Percentiles rank a stretch among this genome's conserved stretches.
These are phyloP conservation scores for Novakomyces olei DNA, from an alignment of 805 yeast species.

Conservation along the genomic window DNA sequence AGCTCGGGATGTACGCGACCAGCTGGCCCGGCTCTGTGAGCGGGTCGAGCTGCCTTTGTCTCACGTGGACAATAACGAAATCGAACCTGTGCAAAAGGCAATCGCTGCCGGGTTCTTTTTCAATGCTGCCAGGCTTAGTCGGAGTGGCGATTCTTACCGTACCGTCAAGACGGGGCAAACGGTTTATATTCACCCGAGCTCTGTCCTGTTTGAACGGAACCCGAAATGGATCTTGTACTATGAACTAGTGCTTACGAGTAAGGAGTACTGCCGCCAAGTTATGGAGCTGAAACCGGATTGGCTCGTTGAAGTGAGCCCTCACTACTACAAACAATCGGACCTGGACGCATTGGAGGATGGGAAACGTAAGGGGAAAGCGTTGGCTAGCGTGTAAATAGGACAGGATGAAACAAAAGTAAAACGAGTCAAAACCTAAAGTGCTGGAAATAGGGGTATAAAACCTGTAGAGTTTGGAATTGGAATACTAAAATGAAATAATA, in stretches of 20 bases:
- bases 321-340: conserved; percentile 17
- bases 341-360: conserved; percentile 12
- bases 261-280: conserved; percentile 81
- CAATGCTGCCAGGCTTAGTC: conserved; percentile 32
- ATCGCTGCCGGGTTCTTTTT: conserved; percentile 23
- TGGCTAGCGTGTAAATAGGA: too few species aligned
- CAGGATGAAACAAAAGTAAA: too few species aligned
- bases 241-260: conserved; percentile 56
- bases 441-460: too few species aligned
- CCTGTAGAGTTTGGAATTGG: too few species aligned
- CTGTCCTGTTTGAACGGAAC: conserved; percentile 35
- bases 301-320: conserved; percentile 35
- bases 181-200: conserved; percentile 74
- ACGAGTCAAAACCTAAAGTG: too few species aligned
- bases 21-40: conserved; percentile 37
- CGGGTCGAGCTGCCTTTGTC: conserved; percentile 20
- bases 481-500: too few species aligned
- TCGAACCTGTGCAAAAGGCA: conserved; percentile 38
- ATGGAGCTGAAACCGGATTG: conserved; percentile 65
- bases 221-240: conserved; percentile 71
- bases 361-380: too few species aligned
- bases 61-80: conserved; percentile 32
- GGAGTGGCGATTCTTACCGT: conserved; percentile 46
- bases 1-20: conserved; percentile 63
- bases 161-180: conserved; percentile 42